A percentile compares a stretch with the other conserved stretches of the same genome.
phyloP scores from a whole-genome alignment of 192 early-diverging fungal genomes.

The Umbelopsis sp. region DNA sequence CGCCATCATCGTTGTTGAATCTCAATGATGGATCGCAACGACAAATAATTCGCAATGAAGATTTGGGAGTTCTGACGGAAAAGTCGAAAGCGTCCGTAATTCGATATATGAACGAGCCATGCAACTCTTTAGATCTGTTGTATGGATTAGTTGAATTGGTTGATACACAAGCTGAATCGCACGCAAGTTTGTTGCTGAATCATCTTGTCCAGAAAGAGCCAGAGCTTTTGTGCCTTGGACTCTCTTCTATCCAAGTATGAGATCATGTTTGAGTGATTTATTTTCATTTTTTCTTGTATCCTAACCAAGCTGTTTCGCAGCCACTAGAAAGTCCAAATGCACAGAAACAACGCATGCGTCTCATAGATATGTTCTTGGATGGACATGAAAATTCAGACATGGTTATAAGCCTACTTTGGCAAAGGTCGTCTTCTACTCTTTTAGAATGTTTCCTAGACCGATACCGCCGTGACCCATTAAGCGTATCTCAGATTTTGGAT shows the following conservation, averaged over 20 bases:
- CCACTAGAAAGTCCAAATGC: constrained; percentile 18
- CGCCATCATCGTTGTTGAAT: constrained; percentile 62
- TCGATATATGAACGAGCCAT: constrained; percentile 52
- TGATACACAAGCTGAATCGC: constrained; percentile 52
- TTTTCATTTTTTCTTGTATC: not conserved
- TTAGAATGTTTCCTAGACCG: constrained; percentile 31
- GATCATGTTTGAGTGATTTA: not conserved
- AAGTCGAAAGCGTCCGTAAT: constrained; percentile 45
- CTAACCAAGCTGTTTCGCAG: not conserved
- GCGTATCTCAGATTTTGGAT: constrained; percentile 37
- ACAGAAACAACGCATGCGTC: constrained; percentile 23
- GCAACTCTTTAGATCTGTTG: constrained; percentile 78
- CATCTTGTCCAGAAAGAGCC: constrained; percentile 60
- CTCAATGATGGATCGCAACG: constrained; percentile 46
- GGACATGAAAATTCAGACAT: constrained; percentile 41
- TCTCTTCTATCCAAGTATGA: constrained; percentile 66
- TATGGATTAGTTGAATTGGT: constrained; percentile 58
- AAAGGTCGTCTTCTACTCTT: constrained; percentile 18
- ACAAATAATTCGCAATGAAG: constrained; percentile 52
- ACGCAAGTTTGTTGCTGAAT: constrained; percentile 65
- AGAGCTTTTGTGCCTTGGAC: constrained; percentile 74
- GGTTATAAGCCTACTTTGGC: constrained; percentile 75
- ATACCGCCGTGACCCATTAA: constrained; percentile 30
- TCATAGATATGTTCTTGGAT: constrained; percentile 35
- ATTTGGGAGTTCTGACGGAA: constrained; percentile 43